Evolutionary conservation across 805 yeast species (phyloP), one percentile per base, ranked within the genome.

Genomic region (Brettanomyces nanus): DNA sequence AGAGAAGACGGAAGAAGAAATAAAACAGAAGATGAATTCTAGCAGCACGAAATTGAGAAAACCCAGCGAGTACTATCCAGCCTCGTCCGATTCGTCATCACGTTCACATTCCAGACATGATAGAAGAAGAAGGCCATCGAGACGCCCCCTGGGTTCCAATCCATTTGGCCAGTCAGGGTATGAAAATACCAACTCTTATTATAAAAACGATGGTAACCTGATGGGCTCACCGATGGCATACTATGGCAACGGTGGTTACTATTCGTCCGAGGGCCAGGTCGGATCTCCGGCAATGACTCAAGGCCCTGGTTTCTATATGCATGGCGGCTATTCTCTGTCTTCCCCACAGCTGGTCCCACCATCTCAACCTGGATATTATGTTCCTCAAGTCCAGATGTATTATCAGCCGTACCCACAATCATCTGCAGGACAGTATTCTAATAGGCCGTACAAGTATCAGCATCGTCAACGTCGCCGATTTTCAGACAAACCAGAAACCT

Each of bases 311-410:
- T 23, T 31, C 13, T 21, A 21, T 21, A 21, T 21, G 25, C 22
- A 33, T 23, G n/a, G n/a, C n/a, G 21, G 36, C 6, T 33, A 33
- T 14, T 33, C 36, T n/a, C 13, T 33, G 3, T 33, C 36, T n/a
- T 33, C 36, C 17, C 36, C 36, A 11, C 36, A 33, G 36, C 36
- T 33, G 19, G 13, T 33, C 14, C 20, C 28, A 11, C 13, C 19
- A 9, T 7, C 20, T 19, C 28, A 25, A 13, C 15, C 29, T 25
- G 30, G 36, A 5, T 33, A 33, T 21, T 33, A 23, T 17, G 18
- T 31, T 9, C 13, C n/a, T 19, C 15, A 14, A 5, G 19, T 30
- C 2, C 36, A 33, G 36, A 7, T 33, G 28, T 33, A 33, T 19
- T 33, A 33, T 17, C 36, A 19, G 11, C 13, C 25, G 29, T 33